Evolutionary conservation across 108 stramenopile genomes (phyloP), one percentile per base, ranked within the genome.

Genomic region (Fistulifera pelliculosa): DNA sequence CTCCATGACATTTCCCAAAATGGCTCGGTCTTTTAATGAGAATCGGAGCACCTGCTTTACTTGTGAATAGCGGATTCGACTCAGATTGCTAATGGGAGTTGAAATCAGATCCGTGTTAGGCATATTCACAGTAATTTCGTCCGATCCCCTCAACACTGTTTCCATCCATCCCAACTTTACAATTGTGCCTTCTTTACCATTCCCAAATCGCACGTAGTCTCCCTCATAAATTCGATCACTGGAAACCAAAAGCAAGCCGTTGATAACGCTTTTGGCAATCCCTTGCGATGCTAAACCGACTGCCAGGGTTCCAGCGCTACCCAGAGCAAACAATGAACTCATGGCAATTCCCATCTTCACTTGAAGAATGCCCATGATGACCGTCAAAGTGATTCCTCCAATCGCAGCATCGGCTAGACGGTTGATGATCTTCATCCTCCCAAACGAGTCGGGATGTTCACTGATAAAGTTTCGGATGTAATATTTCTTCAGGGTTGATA

Each of bases 271-370:
- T 43, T 60, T 49, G 41, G 71, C 74, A 21, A 84, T 62, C 35
- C 73, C 83, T 58, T 80, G 73, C 7, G 73, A 68, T 4, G 83
- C 83, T 25, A 84, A 47, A 48, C 70, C 58, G 38, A 84, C 64
- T 28, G 77, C 72, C 28, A 65, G 22, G 19, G 68, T 65, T 28
- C 68, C 54, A 12, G 64, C 47, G 41, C 50, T 58, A 4, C 65
- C 69, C 49, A 72, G 28, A 5, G 67, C 63, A n/a, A 65, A 31
- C 16, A 73, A 21, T 12, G 56, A 52, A 53, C 75, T 67, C 1
- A 80, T 25, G 13, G 73, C 78, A 3, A 76, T 27, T 14, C 80
- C 80, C 47, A 76, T 71, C 52, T 83, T 65, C 41, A 76, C 64
- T 35, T 81, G 62, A 16, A 87, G 54, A 54, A 64, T 67, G 35